Base-by-base conservation (phyloP, 2,329 filamentous ascomycete genomes). In the Aspergillus versicolor region DNA sequence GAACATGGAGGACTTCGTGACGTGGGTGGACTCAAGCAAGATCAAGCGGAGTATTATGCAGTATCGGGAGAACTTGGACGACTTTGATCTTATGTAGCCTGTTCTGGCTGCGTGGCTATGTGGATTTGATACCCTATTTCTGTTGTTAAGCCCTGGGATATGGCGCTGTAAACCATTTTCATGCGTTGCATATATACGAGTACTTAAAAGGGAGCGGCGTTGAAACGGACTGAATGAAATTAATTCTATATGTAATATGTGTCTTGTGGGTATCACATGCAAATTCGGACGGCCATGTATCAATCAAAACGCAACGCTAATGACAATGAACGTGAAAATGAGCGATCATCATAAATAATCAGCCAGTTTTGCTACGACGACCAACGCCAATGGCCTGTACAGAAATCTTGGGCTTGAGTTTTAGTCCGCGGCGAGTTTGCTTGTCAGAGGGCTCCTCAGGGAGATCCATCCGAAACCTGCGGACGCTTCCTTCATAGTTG, bases 1-100 rank as follows among this genome's bases (percentile, higher is more conserved):
- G 63, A 90, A 86, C 60, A 91, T 96, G 83, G 93, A 97, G 77
- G 93, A 97, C 77, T 96, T 95, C 73, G 89, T 97, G 17, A 97
- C 93, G 0, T 97, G 93, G 93, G 88, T 93, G 9, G 90, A 95
- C 68, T 91, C 91, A 59, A 95, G 91, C 76, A 97, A 97, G 89
- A 92, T 97, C 74, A 96, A 96, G 88, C 85, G 89, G 71, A 94
- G 92, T 72, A 96, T 97, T 63, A 88, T 96, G 85, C 91, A 90
- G 77, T 97, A 97, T 73, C 86, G 91, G 67, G 92, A 97, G 75
- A 91, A 96, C 80, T 77, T 97, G 76, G 93, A 97, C 77, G 93
- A 97, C 77, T 97, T 96, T 70, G 93, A 97, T 78, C 78, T 97
- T 71, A 78, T 96, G 67, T 94, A 75, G 85, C 42, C 44, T 13